Conservation (phyloP, 257 asterid genomes). For the Solanum phureja region DNA sequence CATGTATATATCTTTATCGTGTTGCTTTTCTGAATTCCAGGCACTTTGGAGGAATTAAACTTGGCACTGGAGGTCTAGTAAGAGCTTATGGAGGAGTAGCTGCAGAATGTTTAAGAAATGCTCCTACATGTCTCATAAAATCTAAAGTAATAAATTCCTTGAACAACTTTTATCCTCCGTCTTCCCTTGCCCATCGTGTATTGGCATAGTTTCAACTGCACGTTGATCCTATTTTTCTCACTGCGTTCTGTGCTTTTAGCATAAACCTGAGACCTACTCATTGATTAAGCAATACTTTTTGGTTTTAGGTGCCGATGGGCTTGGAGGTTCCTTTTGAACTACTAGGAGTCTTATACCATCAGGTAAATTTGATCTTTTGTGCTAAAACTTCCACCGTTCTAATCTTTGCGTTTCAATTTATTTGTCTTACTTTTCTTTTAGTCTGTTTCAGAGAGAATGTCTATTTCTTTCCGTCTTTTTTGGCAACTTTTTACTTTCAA, state of each 20-base stretch:
- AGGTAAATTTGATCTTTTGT: slow-evolving; percentile 31
- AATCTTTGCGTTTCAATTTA: neutral
- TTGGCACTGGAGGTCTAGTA: slow-evolving; percentile 96
- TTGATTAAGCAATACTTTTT: neutral
- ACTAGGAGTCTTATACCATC: slow-evolving; percentile 80
- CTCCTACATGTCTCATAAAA: slow-evolving; percentile 68
- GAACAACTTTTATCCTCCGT: neutral
- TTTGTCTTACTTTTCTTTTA: neutral
- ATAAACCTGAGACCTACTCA: neutral
- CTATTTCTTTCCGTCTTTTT: no score
- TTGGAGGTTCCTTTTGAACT: slow-evolving; percentile 76
- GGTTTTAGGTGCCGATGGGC: slow-evolving; percentile 70
- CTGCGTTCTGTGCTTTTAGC: neutral
- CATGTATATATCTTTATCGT: neutral
- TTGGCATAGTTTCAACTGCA: neutral
- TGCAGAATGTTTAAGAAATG: slow-evolving; percentile 74
- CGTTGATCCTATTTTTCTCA: neutral
- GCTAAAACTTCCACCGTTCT: neutral
- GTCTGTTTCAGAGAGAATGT: neutral
- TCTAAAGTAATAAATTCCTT: slow-evolving; percentile 47
- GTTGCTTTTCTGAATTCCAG: slow-evolving; percentile 18
- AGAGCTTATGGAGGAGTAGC: slow-evolving; percentile 97
- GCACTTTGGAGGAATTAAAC: slow-evolving; percentile 92
- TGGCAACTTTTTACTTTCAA: neutral
- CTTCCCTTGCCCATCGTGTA: neutral